Conservation (phyloP, 306 rosid species). For the Acacia confusa region DNA sequence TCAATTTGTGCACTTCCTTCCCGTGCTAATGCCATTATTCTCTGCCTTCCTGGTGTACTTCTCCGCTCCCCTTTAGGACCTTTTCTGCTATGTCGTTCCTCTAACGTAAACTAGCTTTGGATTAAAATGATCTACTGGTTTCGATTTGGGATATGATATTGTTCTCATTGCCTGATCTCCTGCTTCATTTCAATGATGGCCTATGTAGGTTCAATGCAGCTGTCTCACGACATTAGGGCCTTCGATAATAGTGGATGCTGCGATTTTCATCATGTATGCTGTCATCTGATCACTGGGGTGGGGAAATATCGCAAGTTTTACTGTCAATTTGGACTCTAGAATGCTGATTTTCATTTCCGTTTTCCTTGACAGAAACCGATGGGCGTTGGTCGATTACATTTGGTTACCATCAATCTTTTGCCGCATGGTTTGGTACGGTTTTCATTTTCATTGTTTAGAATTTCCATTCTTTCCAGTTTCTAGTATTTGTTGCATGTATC, state of each 20-base stretch:
- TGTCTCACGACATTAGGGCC: conserved; percentile 55
- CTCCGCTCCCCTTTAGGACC: background rate
- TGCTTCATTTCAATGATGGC: conserved; percentile 51
- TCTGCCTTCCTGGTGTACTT: conserved; percentile 28
- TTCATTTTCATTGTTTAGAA: conserved; percentile 18
- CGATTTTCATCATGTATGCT: conserved; percentile 55
- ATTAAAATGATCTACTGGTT: conserved; percentile 29
- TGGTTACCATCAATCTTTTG: conserved; percentile 57
- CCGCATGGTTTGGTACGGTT: conserved; percentile 68
- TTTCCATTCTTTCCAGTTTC: background rate
- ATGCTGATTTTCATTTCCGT: conserved; percentile 29
- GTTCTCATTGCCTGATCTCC: conserved; percentile 32
- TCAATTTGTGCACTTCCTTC: background rate
- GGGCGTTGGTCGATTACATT: conserved; percentile 56
- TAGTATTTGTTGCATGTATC: background rate
- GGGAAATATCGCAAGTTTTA: background rate
- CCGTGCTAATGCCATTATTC: conserved; percentile 17
- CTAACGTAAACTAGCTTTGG: conserved; percentile 10
- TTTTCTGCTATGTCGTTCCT: background rate
- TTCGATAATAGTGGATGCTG: conserved; percentile 37
- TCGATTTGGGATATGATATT: background rate
- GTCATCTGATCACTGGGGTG: background rate
- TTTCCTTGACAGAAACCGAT: conserved; percentile 46
- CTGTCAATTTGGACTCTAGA: background rate
- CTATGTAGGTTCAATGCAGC: conserved; percentile 55